These are phyloP conservation scores for Parietaria judaica DNA, from an alignment of 306 rosid genomes.

Conservation along the genomic window DNA sequence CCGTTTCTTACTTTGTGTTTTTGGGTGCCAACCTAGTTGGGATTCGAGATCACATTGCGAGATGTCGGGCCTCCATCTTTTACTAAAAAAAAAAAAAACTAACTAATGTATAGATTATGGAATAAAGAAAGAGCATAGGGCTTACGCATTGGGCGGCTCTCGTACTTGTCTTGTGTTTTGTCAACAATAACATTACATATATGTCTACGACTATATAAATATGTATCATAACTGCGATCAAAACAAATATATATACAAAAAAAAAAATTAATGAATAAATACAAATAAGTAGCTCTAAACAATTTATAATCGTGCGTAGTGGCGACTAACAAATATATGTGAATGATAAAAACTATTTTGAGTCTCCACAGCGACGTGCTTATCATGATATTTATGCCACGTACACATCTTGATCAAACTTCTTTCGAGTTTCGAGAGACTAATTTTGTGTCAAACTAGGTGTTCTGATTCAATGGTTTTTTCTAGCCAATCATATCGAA, in stretches of 20 bases:
- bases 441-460: neutral
- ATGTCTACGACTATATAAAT: neutral
- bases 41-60: too few relatives aligned
- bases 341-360: neutral
- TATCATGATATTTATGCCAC: constrained; percentile 6
- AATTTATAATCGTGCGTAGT: neutral
- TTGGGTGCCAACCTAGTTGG: too few relatives aligned
- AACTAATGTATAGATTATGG: neutral
- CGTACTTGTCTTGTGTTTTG: constrained; percentile 1
- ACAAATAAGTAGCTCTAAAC: neutral
- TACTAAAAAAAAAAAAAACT: too few relatives aligned
- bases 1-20: too few relatives aligned
- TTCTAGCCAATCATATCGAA: neutral
- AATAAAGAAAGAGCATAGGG: neutral
- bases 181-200: neutral
- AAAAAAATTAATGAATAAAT: too few relatives aligned
- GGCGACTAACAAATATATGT: neutral
- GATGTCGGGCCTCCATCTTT: too few relatives aligned
- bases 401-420: neutral
- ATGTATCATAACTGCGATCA: neutral
- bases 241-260: neutral
- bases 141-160: constrained; percentile 10
- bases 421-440: neutral
- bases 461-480: neutral
- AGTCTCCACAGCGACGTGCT: constrained; percentile 4